These are phyloP conservation scores for Lepidopterella palustris DNA, from an alignment of 495 filamentous ascomycete genomes.

Conservation along the genomic window DNA sequence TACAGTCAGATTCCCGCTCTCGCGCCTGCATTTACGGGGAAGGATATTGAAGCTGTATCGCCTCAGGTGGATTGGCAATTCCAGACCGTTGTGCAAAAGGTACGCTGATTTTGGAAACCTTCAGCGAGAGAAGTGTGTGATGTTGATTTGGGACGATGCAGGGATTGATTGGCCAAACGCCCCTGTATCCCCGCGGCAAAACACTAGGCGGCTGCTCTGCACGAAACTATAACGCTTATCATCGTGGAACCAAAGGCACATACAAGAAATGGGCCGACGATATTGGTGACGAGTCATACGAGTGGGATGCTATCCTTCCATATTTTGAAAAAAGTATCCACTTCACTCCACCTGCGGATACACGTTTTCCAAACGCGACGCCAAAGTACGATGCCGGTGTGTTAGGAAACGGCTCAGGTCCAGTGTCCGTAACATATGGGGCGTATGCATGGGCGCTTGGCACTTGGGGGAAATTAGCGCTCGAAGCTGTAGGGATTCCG, in stretches of 20 bases:
- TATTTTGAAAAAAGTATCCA: slow-evolving; percentile 48
- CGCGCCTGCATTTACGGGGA: background rate
- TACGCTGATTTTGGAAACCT: no score
- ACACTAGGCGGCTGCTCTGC: slow-evolving; percentile 6
- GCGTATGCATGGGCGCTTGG: slow-evolving; percentile 37
- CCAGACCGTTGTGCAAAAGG: background rate
- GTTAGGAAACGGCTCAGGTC: slow-evolving; percentile 37
- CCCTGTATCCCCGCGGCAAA: background rate
- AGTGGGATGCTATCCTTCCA: slow-evolving; percentile 45
- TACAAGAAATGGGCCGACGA: slow-evolving; percentile 50
- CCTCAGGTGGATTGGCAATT: slow-evolving; percentile 19
- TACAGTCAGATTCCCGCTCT: background rate
- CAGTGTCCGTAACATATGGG: slow-evolving; percentile 47
- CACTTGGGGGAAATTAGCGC: background rate
- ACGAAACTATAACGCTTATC: slow-evolving; percentile 27
- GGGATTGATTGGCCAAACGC: background rate
- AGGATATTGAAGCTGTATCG: background rate
- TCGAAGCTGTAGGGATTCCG: background rate
- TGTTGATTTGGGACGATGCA: background rate
- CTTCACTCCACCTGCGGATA: slow-evolving; percentile 46
- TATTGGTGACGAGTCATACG: slow-evolving; percentile 50
- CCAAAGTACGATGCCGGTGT: slow-evolving; percentile 38
- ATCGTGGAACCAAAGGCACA: slow-evolving; percentile 38
- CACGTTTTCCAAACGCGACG: slow-evolving; percentile 32
- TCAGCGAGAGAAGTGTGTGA: no score